phyloP scores from a whole-genome alignment of 805 yeast genomes.

The Hanseniaspora singularis region DNA sequence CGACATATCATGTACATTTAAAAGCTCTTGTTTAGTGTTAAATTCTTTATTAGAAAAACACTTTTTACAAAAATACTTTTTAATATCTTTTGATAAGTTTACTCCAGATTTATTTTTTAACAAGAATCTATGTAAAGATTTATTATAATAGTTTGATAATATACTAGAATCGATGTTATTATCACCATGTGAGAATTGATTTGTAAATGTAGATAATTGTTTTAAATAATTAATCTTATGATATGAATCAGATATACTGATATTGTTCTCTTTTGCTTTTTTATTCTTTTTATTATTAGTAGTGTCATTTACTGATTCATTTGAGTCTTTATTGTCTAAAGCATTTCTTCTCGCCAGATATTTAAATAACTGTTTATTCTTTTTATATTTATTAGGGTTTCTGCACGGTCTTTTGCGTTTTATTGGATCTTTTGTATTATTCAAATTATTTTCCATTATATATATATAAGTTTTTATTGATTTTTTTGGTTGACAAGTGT shows the following conservation, averaged over 20 bases:
- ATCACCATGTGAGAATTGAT: neutral
- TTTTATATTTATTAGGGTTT: slow-evolving; percentile 1
- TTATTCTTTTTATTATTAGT: neutral
- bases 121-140: neutral
- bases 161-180: neutral
- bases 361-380: slow-evolving; percentile 3
- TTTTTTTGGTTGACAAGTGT: neutral
- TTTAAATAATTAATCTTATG: slow-evolving; percentile 10
- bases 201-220: neutral
- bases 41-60: slow-evolving; percentile 10
- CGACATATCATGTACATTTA: slow-evolving; percentile 8
- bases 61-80: slow-evolving; percentile 10
- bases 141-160: slow-evolving; percentile 9
- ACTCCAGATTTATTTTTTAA: slow-evolving; percentile 8
- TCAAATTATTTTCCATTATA: neutral
- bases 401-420: neutral
- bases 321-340: neutral
- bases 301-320: neutral
- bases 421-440: neutral
- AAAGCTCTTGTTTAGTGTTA: neutral
- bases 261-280: neutral
- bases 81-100: slow-evolving; percentile 1
- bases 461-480: too few relatives aligned
- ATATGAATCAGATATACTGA: slow-evolving; percentile 3
- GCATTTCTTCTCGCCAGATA: neutral